Evolutionary conservation across 2,329 filamentous ascomycete genomes (phyloP).

Genomic region (Talaromyces marneffei): DNA sequence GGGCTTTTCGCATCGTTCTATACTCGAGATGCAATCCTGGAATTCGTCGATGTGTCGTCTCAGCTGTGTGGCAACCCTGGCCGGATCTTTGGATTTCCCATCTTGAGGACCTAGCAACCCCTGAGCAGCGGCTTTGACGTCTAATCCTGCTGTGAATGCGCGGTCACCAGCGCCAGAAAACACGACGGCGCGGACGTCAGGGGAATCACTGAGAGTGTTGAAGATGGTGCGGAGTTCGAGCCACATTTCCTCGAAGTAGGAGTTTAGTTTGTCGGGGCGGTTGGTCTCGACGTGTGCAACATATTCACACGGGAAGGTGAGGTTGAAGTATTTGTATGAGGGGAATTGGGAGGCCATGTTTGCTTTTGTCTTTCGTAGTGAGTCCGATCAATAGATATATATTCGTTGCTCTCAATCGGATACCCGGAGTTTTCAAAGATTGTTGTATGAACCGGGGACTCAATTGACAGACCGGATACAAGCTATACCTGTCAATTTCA

Average conservation of each 20-base stretch:
- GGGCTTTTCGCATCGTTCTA: slow-evolving; percentile 88
- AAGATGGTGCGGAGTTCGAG: slow-evolving; percentile 71
- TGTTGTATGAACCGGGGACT: neutral
- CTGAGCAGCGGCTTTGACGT: slow-evolving; percentile 64
- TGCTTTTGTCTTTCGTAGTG: too few species aligned
- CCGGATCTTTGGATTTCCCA: slow-evolving; percentile 49
- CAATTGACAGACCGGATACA: neutral
- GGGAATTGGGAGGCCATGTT: slow-evolving; percentile 9
- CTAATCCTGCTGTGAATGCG: slow-evolving; percentile 81
- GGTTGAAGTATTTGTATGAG: slow-evolving; percentile 57
- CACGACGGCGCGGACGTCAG: slow-evolving; percentile 68
- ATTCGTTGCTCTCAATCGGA: neutral
- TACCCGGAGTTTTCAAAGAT: neutral
- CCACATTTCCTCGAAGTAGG: slow-evolving; percentile 84
- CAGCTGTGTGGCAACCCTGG: slow-evolving; percentile 57
- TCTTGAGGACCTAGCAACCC: slow-evolving; percentile 16
- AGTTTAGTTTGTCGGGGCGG: slow-evolving; percentile 78
- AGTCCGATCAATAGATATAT: neutral
- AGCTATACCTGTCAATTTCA: neutral
- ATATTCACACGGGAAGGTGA: slow-evolving; percentile 64
- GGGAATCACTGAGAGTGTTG: slow-evolving; percentile 62
- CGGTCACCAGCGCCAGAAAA: slow-evolving; percentile 74
- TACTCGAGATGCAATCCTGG: slow-evolving; percentile 66
- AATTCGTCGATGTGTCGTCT: slow-evolving; percentile 70
- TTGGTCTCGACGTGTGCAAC: slow-evolving; percentile 93